Evolutionary conservation across 768 basidiomycete genomes (phyloP), one percentile per base, ranked within the genome.

Genomic region (Cubamyces sp.): DNA sequence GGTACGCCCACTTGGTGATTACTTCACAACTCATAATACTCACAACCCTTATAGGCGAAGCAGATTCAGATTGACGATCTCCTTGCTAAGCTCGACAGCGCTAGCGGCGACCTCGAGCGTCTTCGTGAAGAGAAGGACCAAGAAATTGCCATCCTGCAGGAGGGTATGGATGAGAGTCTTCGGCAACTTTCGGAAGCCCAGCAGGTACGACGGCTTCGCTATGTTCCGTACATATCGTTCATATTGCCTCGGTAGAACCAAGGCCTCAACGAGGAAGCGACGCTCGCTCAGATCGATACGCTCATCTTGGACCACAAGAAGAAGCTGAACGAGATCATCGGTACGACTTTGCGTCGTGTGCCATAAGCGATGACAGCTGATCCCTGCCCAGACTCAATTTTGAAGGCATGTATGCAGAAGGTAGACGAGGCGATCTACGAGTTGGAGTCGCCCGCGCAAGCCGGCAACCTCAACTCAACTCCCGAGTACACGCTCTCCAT

Each of bases 371-470:
- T 21, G 56, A 39, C 25, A 23, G n/a, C 57, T 71, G 42, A 63
- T 57, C 64, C 57, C 52, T n/a, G 25, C 56, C 21, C 54, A 95
- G 96, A 99, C 76, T 98, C 96, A 0, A 98, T 98, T 71, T 79
- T 99, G 21, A 93, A 97, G 73, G 92, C 94, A 3, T 98, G 96
- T 74, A 90, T 97, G 30, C 91, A 95, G 67, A 98, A 98, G 75
- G 90, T 99, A 25, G 97, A 99, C 67, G 96, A 98, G 70, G 85
- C 94, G 5, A 92, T 98, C 68, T 99, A 98, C 75, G 97, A 98
- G 74, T 84, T 99, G 43, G 96, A 99, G 75, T 97, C 97, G 3
- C 94, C 94, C 2, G 90, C 92, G 42, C 92, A 94, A 69, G 90
- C 91, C 4, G 97, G 96, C 40, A 98, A 98, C 76, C 83, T 90